Percentiles rank a stretch among this genome's conserved stretches.
Conservation (phyloP, 805 yeast genomes). For the Tetrapisispora phaffii region DNA sequence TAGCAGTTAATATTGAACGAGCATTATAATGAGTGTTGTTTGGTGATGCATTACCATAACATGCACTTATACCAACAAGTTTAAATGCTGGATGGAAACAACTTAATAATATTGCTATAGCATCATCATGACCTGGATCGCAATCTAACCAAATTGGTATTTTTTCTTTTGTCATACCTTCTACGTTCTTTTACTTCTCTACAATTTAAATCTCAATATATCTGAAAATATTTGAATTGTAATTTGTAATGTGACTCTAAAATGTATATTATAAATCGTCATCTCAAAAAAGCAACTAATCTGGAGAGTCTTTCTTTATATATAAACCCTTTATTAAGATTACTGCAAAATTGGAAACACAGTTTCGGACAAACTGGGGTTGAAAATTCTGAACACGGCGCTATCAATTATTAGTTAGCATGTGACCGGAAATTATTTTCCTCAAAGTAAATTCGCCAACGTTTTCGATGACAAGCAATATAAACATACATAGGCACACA, state of each 20-base stretch:
- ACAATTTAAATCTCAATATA: too few relatives aligned
- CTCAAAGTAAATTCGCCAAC: too few relatives aligned
- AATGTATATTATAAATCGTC: neutral
- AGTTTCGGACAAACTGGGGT: too few relatives aligned
- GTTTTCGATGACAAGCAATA: too few relatives aligned
- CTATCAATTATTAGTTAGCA: too few relatives aligned
- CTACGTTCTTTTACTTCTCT: neutral
- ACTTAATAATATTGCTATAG: slow-evolving; percentile 60
- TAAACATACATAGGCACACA: too few relatives aligned
- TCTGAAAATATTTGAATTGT: too few relatives aligned
- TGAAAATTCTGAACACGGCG: too few relatives aligned
- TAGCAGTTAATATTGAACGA: slow-evolving; percentile 52
- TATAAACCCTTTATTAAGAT: too few relatives aligned
- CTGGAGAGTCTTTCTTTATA: neutral
- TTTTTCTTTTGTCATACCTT: slow-evolving; percentile 15
- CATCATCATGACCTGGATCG: slow-evolving; percentile 89
- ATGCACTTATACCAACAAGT: slow-evolving; percentile 62
- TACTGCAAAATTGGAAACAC: too few relatives aligned
- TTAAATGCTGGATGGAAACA: slow-evolving; percentile 48
- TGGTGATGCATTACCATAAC: slow-evolving; percentile 61
- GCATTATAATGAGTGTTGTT: slow-evolving; percentile 61
- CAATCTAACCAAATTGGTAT: slow-evolving; percentile 84
- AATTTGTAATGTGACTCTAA: too few relatives aligned
- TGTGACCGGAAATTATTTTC: too few relatives aligned
- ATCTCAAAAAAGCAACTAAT: neutral